These are phyloP conservation scores for Russula abietina DNA, from an alignment of 768 basidiomycete species.

Conservation along the genomic window DNA sequence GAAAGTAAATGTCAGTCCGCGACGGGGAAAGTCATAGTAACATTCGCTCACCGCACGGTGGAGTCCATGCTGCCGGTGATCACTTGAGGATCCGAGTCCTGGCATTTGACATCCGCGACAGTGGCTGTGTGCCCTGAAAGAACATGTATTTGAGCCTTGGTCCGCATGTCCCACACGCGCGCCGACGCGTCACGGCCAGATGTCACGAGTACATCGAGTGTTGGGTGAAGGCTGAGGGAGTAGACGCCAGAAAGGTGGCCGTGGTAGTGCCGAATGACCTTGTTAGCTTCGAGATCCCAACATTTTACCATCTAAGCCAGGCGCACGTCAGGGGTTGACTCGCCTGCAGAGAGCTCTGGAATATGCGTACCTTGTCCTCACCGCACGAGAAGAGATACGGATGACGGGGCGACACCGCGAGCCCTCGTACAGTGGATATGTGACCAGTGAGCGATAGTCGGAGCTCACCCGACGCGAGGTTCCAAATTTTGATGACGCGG, in stretches of 20 bases:
- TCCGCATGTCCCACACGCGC: conserved; percentile 99
- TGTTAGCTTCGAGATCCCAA: conserved; percentile 98
- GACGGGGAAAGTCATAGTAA: not conserved
- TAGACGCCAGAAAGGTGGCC: conserved; percentile 99
- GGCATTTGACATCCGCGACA: conserved; percentile 91
- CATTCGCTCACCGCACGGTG: conserved; percentile 65
- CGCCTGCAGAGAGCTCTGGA: not conserved
- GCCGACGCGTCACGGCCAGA: conserved; percentile 95
- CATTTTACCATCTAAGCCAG: conserved; percentile 91
- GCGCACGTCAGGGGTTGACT: not conserved
- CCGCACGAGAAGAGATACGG: conserved; percentile 97
- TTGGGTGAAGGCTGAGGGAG: conserved; percentile 85
- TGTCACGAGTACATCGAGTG: conserved; percentile 91
- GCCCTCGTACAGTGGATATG: conserved; percentile 91
- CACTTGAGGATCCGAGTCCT: conserved; percentile 96
- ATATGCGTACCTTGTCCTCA: conserved; percentile 80
- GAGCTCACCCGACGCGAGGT: conserved; percentile 93
- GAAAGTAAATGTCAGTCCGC: conserved; percentile 4
- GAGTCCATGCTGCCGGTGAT: conserved; percentile 99
- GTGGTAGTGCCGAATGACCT: conserved; percentile 98
- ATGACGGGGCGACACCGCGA: conserved; percentile 88
- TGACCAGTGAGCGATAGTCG: conserved; percentile 96
- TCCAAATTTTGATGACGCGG: conserved; percentile 98
- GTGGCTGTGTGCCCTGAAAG: conserved; percentile 92
- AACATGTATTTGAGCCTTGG: conserved; percentile 92